Evolutionary conservation across 164 flowering plant genomes (phyloP).

Genomic region (Paratinospora sagittata): DNA sequence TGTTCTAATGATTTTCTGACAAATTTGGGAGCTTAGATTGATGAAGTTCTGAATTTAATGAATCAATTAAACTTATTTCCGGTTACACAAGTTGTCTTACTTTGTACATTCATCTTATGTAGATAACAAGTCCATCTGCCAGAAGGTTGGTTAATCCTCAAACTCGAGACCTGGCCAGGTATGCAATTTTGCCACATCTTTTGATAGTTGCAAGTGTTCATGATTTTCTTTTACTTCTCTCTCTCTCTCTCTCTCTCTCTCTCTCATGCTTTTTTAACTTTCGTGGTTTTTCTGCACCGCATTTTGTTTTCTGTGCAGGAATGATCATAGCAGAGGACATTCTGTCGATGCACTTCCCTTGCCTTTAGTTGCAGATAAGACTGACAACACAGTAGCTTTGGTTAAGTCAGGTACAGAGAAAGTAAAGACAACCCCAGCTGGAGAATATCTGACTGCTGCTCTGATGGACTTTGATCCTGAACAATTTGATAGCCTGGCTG

Average conservation of each 20-base stretch:
- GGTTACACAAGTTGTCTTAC: not conserved
- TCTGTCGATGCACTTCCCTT: slow-evolving; percentile 42
- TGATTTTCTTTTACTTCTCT: no score
- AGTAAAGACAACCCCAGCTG: slow-evolving; percentile 89
- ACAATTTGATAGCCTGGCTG: slow-evolving; percentile 84
- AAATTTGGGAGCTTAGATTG: not conserved
- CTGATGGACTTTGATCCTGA: slow-evolving; percentile 94
- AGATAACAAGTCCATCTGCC: slow-evolving; percentile 62
- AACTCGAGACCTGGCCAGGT: slow-evolving; percentile 50
- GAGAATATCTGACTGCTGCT: slow-evolving; percentile 94
- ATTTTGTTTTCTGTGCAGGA: slow-evolving; percentile 41
- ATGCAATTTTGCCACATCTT: slow-evolving; percentile 2
- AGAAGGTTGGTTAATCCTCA: slow-evolving; percentile 32
- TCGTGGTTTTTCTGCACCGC: not conserved
- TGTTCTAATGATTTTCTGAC: not conserved
- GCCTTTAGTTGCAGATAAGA: slow-evolving; percentile 39
- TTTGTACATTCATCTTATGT: slow-evolving; percentile 8
- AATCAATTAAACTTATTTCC: not conserved
- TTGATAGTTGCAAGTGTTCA: not conserved
- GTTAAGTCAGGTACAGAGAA: slow-evolving; percentile 68
- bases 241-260: not conserved
- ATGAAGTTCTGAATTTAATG: not conserved
- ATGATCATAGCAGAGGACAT: slow-evolving; percentile 36
- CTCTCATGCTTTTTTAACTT: not conserved
- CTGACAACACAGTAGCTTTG: slow-evolving; percentile 57